Evolutionary conservation across 495 filamentous ascomycete genomes (phyloP).

Genomic region (Neurospora tetraspora): DNA sequence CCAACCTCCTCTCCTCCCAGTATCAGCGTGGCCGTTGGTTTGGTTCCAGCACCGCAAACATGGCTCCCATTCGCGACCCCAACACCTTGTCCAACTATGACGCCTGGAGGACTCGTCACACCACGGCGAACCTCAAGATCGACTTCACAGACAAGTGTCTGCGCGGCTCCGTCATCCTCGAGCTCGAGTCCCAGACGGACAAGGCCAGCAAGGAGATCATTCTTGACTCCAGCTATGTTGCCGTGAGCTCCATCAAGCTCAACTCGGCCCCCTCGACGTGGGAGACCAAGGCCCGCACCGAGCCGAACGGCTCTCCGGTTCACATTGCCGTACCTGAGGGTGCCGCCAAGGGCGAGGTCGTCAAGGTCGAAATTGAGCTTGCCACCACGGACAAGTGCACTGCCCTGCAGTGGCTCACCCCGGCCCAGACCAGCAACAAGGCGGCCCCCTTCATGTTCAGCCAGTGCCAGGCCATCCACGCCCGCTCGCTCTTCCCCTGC

Average conservation of each 20-base stretch:
- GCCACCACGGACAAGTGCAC: slow-evolving; percentile 80
- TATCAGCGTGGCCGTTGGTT: slow-evolving; percentile 18
- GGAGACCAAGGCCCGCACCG: slow-evolving; percentile 54
- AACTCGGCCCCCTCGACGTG: slow-evolving; percentile 48
- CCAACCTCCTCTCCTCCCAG: slow-evolving; percentile 2
- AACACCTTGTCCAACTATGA: slow-evolving; percentile 90
- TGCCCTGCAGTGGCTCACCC: slow-evolving; percentile 86
- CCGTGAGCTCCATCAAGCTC: slow-evolving; percentile 57
- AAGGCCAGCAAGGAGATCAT: slow-evolving; percentile 62
- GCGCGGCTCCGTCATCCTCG: slow-evolving; percentile 62
- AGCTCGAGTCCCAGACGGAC: slow-evolving; percentile 61
- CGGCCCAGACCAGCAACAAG: slow-evolving; percentile 83
- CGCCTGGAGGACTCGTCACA: slow-evolving; percentile 71
- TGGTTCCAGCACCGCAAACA: slow-evolving; percentile 28
- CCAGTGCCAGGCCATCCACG: slow-evolving; percentile 95
- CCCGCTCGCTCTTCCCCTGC: slow-evolving; percentile 85
- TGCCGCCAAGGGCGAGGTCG: slow-evolving; percentile 47
- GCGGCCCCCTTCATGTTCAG: slow-evolving; percentile 96
- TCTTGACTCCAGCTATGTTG: slow-evolving; percentile 76
- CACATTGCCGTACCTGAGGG: slow-evolving; percentile 57
- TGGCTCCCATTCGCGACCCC: slow-evolving; percentile 61
- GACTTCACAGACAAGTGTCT: slow-evolving; percentile 70
- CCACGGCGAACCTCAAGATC: slow-evolving; percentile 65
- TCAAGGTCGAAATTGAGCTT: slow-evolving; percentile 51
- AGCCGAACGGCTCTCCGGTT: slow-evolving; percentile 73